Percentiles rank a stretch among this genome's conserved stretches.
Evolutionary conservation across 2,329 filamentous ascomycete species (phyloP).

Genomic region (Ophiognomonia clavigignenti-juglandacearum): DNA sequence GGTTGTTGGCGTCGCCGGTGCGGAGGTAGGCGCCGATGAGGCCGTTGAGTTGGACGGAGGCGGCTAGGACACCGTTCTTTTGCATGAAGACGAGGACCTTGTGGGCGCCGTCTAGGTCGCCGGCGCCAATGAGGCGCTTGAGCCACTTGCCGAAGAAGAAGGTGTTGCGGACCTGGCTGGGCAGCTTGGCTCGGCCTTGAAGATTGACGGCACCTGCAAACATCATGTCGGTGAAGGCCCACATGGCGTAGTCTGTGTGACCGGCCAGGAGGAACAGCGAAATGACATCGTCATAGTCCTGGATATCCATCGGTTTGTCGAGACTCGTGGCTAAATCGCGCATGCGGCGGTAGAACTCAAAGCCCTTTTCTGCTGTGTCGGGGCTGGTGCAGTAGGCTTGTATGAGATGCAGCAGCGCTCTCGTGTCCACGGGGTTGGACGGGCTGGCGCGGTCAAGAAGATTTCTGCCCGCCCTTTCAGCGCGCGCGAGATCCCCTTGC

Average conservation of each 20-base stretch:
- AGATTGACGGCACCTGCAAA: constrained; percentile 51
- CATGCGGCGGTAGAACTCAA: constrained; percentile 62
- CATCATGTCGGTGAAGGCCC: constrained; percentile 89
- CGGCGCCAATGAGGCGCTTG: constrained; percentile 72
- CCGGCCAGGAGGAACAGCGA: constrained; percentile 65
- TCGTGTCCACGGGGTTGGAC: constrained; percentile 41
- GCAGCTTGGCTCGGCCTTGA: constrained; percentile 36
- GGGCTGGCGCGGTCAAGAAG: constrained; percentile 37
- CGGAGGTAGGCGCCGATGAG: constrained; percentile 76
- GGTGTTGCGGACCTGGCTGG: constrained; percentile 57
- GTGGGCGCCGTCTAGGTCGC: constrained; percentile 64
- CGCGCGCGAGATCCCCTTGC: constrained; percentile 52
- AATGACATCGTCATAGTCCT: constrained; percentile 73
- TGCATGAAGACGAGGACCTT: constrained; percentile 74
- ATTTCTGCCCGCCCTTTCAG: constrained; percentile 49
- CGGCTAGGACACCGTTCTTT: constrained; percentile 59
- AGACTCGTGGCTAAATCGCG: constrained; percentile 37
- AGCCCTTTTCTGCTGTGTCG: constrained; percentile 52
- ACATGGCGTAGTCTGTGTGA: constrained; percentile 62
- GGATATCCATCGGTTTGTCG: constrained; percentile 51
- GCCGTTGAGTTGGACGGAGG: constrained; percentile 75
- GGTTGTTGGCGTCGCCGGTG: constrained; percentile 47
- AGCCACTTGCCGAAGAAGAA: constrained; percentile 89
- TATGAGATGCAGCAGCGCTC: constrained; percentile 65
- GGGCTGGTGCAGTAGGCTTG: constrained; percentile 55